Conservation (phyloP, 73 alveolate species). For the Tetrahymena malaccensis region DNA sequence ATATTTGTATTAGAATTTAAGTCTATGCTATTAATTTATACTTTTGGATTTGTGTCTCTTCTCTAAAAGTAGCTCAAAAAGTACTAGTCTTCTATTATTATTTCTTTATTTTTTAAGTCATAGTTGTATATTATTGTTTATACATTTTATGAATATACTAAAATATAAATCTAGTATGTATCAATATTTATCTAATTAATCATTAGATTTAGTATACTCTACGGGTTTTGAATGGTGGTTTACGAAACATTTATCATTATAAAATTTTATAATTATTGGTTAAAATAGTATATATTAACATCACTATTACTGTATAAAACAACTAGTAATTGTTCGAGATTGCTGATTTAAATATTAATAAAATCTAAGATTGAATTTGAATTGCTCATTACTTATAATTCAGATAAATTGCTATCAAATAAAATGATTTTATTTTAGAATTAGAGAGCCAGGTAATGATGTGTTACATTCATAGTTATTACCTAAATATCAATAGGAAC, state of each 20-base stretch:
- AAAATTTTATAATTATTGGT: background rate
- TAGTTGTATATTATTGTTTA: background rate
- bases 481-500: background rate
- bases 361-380: background rate
- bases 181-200: background rate
- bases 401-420: background rate
- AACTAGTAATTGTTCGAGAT: too few species aligned
- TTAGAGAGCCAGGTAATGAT: background rate
- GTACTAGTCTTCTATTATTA: background rate
- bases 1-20: background rate
- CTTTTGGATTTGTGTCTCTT: background rate
- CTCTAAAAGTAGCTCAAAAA: background rate
- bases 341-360: background rate
- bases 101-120: background rate
- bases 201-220: background rate
- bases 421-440: background rate
- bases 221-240: background rate
- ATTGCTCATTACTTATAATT: background rate
- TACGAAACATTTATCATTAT: background rate
- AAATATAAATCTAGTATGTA: background rate
- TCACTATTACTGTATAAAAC: background rate
- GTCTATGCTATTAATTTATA: background rate
- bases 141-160: background rate
- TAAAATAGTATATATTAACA: too few species aligned
- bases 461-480: background rate